Evolutionary conservation across 805 yeast genomes (phyloP).

Genomic region (Wickerhamomyces tratensis): DNA sequence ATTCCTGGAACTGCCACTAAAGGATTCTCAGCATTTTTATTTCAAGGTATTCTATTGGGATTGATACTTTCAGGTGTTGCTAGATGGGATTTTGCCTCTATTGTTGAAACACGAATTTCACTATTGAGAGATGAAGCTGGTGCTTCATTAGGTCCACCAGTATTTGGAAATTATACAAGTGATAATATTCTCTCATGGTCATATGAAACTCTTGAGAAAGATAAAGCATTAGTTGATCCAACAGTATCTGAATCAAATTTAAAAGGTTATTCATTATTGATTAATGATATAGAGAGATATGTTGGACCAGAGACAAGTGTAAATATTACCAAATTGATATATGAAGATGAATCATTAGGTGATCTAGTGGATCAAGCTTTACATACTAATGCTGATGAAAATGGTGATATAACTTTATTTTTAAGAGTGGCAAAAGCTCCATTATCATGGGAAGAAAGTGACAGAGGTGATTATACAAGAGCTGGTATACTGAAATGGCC

Average conservation of each 20-base stretch:
- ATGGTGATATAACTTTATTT: conserved; percentile 32
- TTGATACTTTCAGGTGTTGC: conserved; percentile 76
- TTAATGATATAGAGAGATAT: conserved; percentile 74
- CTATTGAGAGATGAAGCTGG: conserved; percentile 69
- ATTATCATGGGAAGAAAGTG: conserved; percentile 24
- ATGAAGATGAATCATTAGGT: conserved; percentile 19
- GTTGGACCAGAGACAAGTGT: conserved; percentile 43
- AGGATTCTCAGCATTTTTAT: conserved; percentile 58
- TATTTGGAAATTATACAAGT: conserved; percentile 17
- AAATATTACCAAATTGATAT: conserved; percentile 27
- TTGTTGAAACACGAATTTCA: conserved; percentile 65
- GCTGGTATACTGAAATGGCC: conserved; percentile 59
- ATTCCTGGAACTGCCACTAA: conserved; percentile 79
- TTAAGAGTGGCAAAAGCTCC: conserved; percentile 48
- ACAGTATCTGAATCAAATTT: conserved; percentile 19
- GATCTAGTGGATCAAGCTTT: conserved; percentile 23
- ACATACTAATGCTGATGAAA: conserved; percentile 15
- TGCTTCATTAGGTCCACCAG: conserved; percentile 39
- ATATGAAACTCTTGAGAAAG: conserved; percentile 5
- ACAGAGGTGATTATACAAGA: conserved; percentile 53
- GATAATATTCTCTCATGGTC: conserved; percentile 21
- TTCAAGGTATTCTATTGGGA: conserved; percentile 82
- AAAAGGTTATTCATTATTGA: conserved; percentile 51
- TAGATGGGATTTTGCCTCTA: conserved; percentile 89
- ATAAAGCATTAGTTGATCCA: conserved; percentile 14